phyloP scores from a whole-genome alignment of 2,329 filamentous ascomycete genomes.

The Lecanicillium sp. region DNA sequence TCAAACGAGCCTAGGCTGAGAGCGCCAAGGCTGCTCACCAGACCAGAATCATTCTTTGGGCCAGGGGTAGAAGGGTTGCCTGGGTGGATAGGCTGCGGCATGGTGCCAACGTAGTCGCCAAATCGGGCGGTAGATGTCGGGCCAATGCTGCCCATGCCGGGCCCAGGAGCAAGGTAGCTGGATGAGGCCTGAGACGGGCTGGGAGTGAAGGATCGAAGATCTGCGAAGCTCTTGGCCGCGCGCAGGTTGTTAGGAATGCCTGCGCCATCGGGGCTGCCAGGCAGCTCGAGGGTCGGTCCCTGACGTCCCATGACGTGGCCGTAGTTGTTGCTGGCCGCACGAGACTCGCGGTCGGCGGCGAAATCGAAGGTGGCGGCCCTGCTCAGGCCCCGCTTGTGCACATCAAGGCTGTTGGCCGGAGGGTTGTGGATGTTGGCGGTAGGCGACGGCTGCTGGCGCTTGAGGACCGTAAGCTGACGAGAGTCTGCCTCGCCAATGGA shows the following conservation, averaged over 20 bases:
- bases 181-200: conserved; percentile 81
- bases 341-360: conserved; percentile 67
- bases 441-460: conserved; percentile 47
- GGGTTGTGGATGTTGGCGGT: conserved; percentile 48
- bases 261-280: conserved; percentile 63
- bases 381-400: conserved; percentile 77
- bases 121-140: conserved; percentile 31
- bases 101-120: conserved; percentile 35
- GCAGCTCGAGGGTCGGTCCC: conserved; percentile 76
- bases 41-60: conserved; percentile 28
- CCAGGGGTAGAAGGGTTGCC: conserved; percentile 30
- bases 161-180: conserved; percentile 53
- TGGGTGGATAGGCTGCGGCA: conserved; percentile 25
- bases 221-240: conserved; percentile 92
- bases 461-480: conserved; percentile 85
- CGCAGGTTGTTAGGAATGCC: conserved; percentile 72
- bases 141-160: conserved; percentile 48
- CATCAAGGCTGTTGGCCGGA: conserved; percentile 62
- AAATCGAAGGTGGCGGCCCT: conserved; percentile 97
- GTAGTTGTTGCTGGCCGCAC: conserved; percentile 59
- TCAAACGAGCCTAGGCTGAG: conserved; percentile 47
- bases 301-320: conserved; percentile 68
- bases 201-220: conserved; percentile 88
- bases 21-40: conserved; percentile 41
- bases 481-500: conserved; percentile 84